Evolutionary conservation across 805 yeast species (phyloP), one percentile per base, ranked within the genome.

Genomic region (Saturnispora silvae): DNA sequence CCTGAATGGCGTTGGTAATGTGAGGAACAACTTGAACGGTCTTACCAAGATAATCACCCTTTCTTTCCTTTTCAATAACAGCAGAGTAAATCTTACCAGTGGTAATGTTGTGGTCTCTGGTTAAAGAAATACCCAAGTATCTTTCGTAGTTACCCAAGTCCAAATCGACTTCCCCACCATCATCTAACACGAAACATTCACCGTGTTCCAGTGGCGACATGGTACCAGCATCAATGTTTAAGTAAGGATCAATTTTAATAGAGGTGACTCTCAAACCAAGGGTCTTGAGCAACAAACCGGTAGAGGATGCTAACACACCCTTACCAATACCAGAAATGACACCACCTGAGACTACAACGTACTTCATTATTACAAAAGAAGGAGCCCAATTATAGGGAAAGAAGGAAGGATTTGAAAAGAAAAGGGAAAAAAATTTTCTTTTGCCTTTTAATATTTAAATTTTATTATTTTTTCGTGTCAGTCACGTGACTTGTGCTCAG

Each of bases 21-120:
- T 92, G 99, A 30, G 99, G 99, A 50, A 92, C 99, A 49, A 92
- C 95, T 67, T 92, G 99, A 34, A 92, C 99, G n/a, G 99, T 92
- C 57, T 92, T 92, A 52, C 99, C 99, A 54, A 92, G 70, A 55
- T 92, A 92, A 61, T 89, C 97, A 55, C 99, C 99, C 44, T 75
- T 83, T 65, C 99, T 78, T 64, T 89, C 98, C 52, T 73, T 79
- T 59, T 87, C 87, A 56, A 92, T 92, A 40, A 92, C 98, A 48
- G 80, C 81, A 37, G 87, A 81, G 65, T 92, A 92, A 48, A 92
- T 85, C 59, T 92, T 92, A 60, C 99, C 99, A 17, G 99, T 92
- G 48, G 99, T 92, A 60, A 92, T 86, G 65, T 92, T 92, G 68
- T 92, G 97, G 60, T 86, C 94, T 50, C 70, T 77, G 30, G 96